Evolutionary conservation across 2,329 filamentous ascomycete genomes (phyloP).

Genomic region (Fusarium annulatum): DNA sequence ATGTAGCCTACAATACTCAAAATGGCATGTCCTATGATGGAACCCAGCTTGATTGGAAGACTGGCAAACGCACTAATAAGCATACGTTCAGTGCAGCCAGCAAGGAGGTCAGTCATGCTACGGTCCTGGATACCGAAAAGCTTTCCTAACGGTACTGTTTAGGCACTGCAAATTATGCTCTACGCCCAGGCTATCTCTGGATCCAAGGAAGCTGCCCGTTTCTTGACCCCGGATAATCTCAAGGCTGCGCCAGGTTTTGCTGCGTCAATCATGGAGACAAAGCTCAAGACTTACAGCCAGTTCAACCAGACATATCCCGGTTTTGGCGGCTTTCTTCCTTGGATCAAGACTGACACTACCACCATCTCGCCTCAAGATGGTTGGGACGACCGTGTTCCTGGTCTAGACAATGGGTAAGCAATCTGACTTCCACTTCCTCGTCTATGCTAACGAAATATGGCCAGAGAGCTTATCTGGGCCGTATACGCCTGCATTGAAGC

Average conservation of each 20-base stretch:
- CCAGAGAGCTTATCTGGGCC: conserved; percentile 55
- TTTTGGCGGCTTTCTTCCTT: conserved; percentile 55
- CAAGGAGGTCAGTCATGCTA: conserved; percentile 45
- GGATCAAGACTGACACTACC: conserved; percentile 48
- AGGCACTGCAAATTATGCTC: conserved; percentile 58
- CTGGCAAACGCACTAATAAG: conserved; percentile 49
- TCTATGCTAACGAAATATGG: accelerated
- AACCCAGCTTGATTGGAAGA: conserved; percentile 52
- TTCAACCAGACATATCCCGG: conserved; percentile 57
- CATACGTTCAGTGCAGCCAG: conserved; percentile 55
- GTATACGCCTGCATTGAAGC: conserved; percentile 55
- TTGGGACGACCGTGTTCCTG: conserved; percentile 55
- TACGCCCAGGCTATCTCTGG: conserved; percentile 55
- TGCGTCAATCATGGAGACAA: conserved; percentile 51
- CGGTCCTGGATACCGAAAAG: accelerated
- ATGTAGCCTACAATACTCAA: conserved; percentile 53
- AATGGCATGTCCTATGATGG: conserved; percentile 58
- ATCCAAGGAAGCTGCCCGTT: conserved; percentile 51
- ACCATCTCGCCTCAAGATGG: conserved; percentile 50
- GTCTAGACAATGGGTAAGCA: conserved; percentile 54
- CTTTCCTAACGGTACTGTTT: background rate
- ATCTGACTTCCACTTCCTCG: accelerated
- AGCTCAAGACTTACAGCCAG: conserved; percentile 52
- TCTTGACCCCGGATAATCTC: conserved; percentile 51
- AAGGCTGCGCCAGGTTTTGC: conserved; percentile 48